Evolutionary conservation across 2,329 filamentous ascomycete species (phyloP), one percentile per base, ranked within the genome.

Genomic region (Colletotrichum horii): DNA sequence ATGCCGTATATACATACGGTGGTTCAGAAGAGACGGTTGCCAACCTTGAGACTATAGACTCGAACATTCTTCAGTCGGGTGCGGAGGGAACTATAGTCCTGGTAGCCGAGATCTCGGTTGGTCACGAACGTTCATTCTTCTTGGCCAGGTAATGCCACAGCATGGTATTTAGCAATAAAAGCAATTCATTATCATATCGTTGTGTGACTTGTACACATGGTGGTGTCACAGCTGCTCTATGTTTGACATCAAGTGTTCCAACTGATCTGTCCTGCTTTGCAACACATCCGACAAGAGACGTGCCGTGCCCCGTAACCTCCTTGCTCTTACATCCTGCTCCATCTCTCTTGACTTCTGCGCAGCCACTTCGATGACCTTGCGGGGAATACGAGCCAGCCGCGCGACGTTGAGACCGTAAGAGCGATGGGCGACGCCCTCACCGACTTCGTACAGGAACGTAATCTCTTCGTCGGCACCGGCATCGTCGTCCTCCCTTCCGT

Each of bases 371-470:
- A 98, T 88, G 22, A 98, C 91, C 71, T 91, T 88, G 74, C 90
- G 90, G 1, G 96, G 96, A 56, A 99, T 90, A 67, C 93, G 93
- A 4, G 97, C 97, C 69, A 99, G 85, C 61, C 95, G 89, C 16
- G 97, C 97, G 26, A 98, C 97, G 83, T 98, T 98, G 73, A 99
- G 83, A 1, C 97, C 97, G 83, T 99, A 99, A 22, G 95, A 97
- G 7, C 97, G 91, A 87, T 98, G 96, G 11, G 97, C 96, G 14
- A 98, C 95, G 14, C 97, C 97, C 78, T 97, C 95, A 2, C 92
- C 94, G 3, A 98, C 94, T 82, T 98, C 95, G 82, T 99, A 99
- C 65, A 99, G 84, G 81, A 99, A 99, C 0, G 97, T 98, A 58
- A 99, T 94, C 61, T 98, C 93, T 77, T 95, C 92, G 38, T 94